A percentile compares a stretch with the other conserved stretches of the same genome.
phyloP scores from a whole-genome alignment of 2,329 filamentous ascomycete species.

The Botrytis byssoidea region DNA sequence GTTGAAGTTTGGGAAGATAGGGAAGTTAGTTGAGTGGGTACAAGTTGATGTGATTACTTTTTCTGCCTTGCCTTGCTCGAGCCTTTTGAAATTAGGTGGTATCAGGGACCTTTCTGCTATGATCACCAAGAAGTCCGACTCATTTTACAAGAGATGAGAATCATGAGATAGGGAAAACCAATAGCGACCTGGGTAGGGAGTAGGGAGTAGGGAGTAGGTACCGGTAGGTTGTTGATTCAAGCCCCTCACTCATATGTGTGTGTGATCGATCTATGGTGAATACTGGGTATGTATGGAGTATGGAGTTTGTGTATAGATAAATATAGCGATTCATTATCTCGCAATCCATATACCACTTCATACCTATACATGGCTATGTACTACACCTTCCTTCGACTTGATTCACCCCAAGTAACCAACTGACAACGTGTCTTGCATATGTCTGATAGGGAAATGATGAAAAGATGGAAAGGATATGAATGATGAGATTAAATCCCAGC shows the following conservation, averaged over 20 bases:
- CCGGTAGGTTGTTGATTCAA: background rate
- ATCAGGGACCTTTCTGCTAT: constrained; percentile 3
- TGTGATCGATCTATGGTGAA: background rate
- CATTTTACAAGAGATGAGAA: background rate
- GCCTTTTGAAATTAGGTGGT: background rate
- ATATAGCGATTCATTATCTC: background rate
- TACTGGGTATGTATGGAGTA: background rate
- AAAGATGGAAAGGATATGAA: background rate
- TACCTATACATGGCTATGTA: background rate
- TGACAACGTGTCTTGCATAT: background rate
- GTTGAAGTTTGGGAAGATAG: background rate
- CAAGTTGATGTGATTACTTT: background rate
- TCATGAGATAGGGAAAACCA: background rate
- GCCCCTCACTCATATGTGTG: background rate
- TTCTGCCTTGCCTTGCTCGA: background rate
- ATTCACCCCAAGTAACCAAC: background rate
- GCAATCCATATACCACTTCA: background rate
- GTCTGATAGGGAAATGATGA: background rate
- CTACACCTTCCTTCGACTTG: background rate
- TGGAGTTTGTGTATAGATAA: background rate
- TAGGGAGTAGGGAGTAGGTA: too few species aligned
- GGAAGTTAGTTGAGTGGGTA: background rate
- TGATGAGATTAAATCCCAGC: background rate
- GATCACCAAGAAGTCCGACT: background rate
- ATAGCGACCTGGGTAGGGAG: background rate